Percentiles rank a stretch among this genome's conserved stretches.
phyloP scores from a whole-genome alignment of 768 basidiomycete species.

The Butyriboletus loyo region DNA sequence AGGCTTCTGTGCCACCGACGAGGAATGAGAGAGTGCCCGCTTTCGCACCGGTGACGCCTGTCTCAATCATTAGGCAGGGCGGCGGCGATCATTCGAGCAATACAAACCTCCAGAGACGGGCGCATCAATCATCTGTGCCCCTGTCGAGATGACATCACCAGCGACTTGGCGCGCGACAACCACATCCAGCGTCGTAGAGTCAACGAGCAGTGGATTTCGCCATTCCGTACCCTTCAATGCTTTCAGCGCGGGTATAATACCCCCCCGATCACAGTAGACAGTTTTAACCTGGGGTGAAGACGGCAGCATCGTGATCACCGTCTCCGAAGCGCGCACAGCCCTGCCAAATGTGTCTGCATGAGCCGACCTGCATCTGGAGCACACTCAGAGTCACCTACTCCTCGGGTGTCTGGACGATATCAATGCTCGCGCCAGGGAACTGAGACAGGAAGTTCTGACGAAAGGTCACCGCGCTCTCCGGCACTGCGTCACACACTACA shows the following conservation, averaged over 20 bases:
- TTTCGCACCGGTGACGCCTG: constrained; percentile 83
- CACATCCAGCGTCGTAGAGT: constrained; percentile 90
- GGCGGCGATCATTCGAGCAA: background rate
- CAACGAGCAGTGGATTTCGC: constrained; percentile 65
- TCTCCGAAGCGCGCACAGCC: constrained; percentile 59
- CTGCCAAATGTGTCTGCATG: constrained; percentile 36
- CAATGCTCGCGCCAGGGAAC: constrained; percentile 58
- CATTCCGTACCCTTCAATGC: constrained; percentile 39
- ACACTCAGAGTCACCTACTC: constrained; percentile 51
- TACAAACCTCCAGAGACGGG: constrained; percentile 87
- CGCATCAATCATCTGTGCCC: constrained; percentile 84
- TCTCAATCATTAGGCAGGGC: constrained; percentile 3
- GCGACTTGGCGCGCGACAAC: constrained; percentile 68
- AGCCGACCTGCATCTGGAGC: background rate
- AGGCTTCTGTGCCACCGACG: constrained; percentile 69
- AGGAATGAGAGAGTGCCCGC: constrained; percentile 90
- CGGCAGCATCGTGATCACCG: constrained; percentile 87
- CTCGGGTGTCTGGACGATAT: constrained; percentile 60
- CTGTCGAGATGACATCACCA: constrained; percentile 43
- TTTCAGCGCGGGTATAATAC: constrained; percentile 63
- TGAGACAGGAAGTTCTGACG: constrained; percentile 49
- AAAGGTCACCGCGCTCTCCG: constrained; percentile 57
- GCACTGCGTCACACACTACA: constrained; percentile 75
- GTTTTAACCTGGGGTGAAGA: constrained; percentile 83
- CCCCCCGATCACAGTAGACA: constrained; percentile 63